Conservation (phyloP, 192 early-diverging fungal genomes). For the Entrophospora sp. region DNA sequence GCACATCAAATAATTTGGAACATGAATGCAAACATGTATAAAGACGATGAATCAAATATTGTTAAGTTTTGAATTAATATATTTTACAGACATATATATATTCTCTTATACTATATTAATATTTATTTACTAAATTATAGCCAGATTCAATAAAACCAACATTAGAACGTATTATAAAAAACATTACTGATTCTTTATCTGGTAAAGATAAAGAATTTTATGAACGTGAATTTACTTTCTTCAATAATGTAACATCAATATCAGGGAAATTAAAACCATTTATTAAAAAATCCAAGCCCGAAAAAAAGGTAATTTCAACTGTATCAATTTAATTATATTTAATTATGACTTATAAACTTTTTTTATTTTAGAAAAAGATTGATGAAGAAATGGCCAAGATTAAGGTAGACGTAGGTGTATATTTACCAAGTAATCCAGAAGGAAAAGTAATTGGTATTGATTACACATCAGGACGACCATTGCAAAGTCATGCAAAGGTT, state of each 20-base stretch:
- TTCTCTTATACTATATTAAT: no score
- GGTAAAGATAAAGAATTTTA: conserved; percentile 87
- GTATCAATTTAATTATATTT: not conserved
- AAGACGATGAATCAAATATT: conserved; percentile 33
- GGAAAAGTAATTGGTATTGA: conserved; percentile 92
- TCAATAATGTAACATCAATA: conserved; percentile 90
- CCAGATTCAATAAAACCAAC: conserved; percentile 85
- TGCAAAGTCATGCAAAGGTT: conserved; percentile 95
- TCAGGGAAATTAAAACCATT: conserved; percentile 95
- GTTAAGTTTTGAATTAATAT: conserved; percentile 1
- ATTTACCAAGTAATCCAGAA: conserved; percentile 96
- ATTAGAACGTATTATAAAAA: conserved; percentile 79
- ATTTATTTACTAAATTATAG: conserved; percentile 15
- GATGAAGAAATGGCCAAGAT: conserved; percentile 97
- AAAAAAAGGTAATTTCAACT: conserved; percentile 69
- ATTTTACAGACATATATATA: not conserved
- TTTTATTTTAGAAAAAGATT: conserved; percentile 65
- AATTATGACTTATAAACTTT: not conserved
- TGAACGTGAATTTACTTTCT: conserved; percentile 95
- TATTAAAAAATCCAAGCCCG: conserved; percentile 79
- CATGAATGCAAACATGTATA: conserved; percentile 93
- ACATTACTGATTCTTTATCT: conserved; percentile 71
- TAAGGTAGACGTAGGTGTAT: conserved; percentile 91
- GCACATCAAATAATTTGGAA: conserved; percentile 99
- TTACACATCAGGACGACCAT: conserved; percentile 82